Evolutionary conservation across 1,139 yeast genomes (phyloP), one percentile per base, ranked within the genome.

Genomic region (Saccharomyces hybrid): DNA sequence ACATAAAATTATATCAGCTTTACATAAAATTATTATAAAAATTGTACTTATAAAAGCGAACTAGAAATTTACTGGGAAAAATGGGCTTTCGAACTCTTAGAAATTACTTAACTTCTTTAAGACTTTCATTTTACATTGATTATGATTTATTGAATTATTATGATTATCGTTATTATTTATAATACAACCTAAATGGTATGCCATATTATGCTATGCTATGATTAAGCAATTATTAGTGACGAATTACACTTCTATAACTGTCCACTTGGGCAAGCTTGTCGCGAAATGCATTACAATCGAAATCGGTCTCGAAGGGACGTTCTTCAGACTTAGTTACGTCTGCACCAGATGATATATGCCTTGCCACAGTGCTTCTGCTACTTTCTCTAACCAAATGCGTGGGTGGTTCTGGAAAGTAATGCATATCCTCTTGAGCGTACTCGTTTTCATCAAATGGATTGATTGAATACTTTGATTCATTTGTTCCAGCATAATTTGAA

Each of bases 301-400:
- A 31, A 14, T 25, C 16, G 26, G 14, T 27, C 7, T 34, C 29
- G 8, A n/a, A 32, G 14, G 44, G 32, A 5, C 25, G 29, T 26
- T 48, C 46, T 23, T 25, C 48, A 46, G 28, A 13, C 11, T 31
- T 34, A 23, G 38, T 9, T 28, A 47, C 14, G 19, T 38, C 34
- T 27, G 29, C 34, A 19, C 29, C 49, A 6, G 60, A 48, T 2
- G 56, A 52, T 2, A 55, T 49, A 16, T 57, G 47, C 49, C 56
- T 55, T 11, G 62, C 61, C 11, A 61, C 63, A 3, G 66, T 58
- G 41, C 60, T 60, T 26, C 58, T 59, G 47, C 58, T 56, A 41
- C 50, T 53, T 29, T 54, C 42, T 42, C 57, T 52, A 27, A 48
- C 51, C 26, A 51, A 19, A 16, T 48, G 52, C 4, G 51, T 41